phyloP scores from a whole-genome alignment of 257 asterid species.

The Solanum clarkiae region DNA sequence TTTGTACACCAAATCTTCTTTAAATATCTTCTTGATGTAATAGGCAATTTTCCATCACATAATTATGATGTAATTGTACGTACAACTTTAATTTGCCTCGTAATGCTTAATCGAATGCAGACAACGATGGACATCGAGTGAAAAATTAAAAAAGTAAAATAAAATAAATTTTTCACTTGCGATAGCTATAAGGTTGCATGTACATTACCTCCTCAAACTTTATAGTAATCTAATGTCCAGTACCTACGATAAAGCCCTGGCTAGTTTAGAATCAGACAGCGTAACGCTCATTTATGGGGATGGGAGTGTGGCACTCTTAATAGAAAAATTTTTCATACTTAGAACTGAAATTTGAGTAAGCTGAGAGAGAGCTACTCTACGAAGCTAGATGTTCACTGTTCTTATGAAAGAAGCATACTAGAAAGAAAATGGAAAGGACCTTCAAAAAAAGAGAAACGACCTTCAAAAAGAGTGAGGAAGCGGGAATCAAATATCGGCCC shows the following conservation, averaged over 20 bases:
- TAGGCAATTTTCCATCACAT: background rate
- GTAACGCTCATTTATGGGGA: background rate
- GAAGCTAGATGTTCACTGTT: too few relatives aligned
- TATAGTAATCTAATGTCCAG: background rate
- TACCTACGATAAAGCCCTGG: background rate
- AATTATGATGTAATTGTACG: background rate
- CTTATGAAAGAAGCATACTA: too few relatives aligned
- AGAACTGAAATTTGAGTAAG: too few relatives aligned
- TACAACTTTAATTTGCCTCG: background rate
- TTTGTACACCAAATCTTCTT: constrained; percentile 8
- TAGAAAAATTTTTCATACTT: background rate
- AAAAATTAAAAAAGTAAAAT: too few relatives aligned
- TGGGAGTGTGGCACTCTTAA: too few relatives aligned
- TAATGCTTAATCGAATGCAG: background rate
- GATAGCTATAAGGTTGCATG: background rate
- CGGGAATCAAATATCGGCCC: too few relatives aligned
- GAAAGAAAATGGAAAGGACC: too few relatives aligned
- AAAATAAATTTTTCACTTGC: background rate
- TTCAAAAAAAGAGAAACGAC: too few relatives aligned
- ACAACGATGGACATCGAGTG: too few relatives aligned
- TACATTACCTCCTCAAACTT: background rate
- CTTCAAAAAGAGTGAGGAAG: too few relatives aligned
- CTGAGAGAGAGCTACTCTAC: too few relatives aligned
- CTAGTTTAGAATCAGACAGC: fast-evolving
- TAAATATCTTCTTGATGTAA: background rate